Conservation (phyloP, 495 filamentous ascomycete species). For the Penicillium lividum region DNA sequence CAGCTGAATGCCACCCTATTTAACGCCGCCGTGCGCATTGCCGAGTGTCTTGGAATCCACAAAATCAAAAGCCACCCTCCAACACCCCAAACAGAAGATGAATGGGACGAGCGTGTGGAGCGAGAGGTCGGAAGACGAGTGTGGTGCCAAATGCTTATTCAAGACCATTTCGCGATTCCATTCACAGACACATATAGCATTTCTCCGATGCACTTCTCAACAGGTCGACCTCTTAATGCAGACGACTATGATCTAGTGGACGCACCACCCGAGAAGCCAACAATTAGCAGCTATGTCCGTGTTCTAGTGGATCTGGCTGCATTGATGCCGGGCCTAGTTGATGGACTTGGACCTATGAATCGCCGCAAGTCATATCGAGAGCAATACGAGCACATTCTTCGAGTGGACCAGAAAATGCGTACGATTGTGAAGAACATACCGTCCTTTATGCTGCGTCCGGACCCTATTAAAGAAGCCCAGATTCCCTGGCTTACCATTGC, state of each 20-base stretch:
- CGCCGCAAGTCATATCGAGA: slow-evolving; percentile 28
- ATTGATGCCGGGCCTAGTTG: slow-evolving; percentile 43
- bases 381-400: slow-evolving; percentile 47
- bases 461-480: slow-evolving; percentile 32
- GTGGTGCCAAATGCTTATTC: slow-evolving; percentile 48
- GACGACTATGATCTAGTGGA: slow-evolving; percentile 40
- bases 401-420: slow-evolving; percentile 45
- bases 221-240: slow-evolving; percentile 40
- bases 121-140: slow-evolving; percentile 44
- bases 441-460: slow-evolving; percentile 28
- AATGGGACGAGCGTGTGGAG: slow-evolving; percentile 29
- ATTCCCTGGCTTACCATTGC: slow-evolving; percentile 42
- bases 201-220: slow-evolving; percentile 42
- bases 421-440: slow-evolving; percentile 35
- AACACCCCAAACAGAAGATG: slow-evolving; percentile 23
- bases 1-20: slow-evolving; percentile 43
- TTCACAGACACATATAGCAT: slow-evolving; percentile 50
- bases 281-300: slow-evolving; percentile 40
- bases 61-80: slow-evolving; percentile 27
- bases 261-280: slow-evolving; percentile 36
- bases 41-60: slow-evolving; percentile 39
- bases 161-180: slow-evolving; percentile 52
- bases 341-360: slow-evolving; percentile 38
- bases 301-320: slow-evolving; percentile 41
- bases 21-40: slow-evolving; percentile 42